Conservation (phyloP, 306 rosid genomes). For the Pterocarpus macrocarpus region DNA sequence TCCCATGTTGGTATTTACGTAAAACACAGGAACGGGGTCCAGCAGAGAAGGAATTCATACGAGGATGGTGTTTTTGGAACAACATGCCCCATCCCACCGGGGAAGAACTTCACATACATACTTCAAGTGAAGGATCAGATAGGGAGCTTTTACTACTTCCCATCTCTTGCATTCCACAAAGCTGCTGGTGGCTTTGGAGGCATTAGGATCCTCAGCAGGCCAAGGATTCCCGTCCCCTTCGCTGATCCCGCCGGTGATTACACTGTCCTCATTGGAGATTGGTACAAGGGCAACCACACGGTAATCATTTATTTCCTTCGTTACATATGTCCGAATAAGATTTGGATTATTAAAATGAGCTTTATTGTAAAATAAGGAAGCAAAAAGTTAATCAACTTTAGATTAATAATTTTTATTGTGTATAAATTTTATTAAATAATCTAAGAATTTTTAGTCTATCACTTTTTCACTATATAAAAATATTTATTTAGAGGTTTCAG, state of each 20-base stretch:
- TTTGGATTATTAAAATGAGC: too few species aligned
- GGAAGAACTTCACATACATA: conserved; percentile 91
- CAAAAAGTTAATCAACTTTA: too few species aligned
- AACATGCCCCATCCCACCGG: conserved; percentile 95
- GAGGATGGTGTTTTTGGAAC: conserved; percentile 94
- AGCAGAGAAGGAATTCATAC: conserved; percentile 87
- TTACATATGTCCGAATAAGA: too few species aligned
- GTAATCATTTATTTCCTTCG: conserved; percentile 43
- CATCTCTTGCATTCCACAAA: conserved; percentile 93
- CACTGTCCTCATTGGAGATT: conserved; percentile 91
- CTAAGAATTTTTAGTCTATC: too few species aligned
- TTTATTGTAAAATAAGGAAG: too few species aligned
- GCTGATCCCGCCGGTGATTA: conserved; percentile 90
- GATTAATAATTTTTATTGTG: too few species aligned
- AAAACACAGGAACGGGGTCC: conserved; percentile 77
- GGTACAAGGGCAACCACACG: conserved; percentile 93
- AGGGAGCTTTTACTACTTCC: conserved; percentile 95
- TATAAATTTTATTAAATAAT: too few species aligned
- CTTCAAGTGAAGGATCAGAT: conserved; percentile 98
- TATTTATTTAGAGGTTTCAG: too few species aligned
- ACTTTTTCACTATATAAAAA: too few species aligned
- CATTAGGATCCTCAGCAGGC: conserved; percentile 91
- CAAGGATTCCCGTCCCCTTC: conserved; percentile 92
- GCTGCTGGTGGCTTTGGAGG: conserved; percentile 99
- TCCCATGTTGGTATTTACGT: too few species aligned